A percentile compares a stretch with the other conserved stretches of the same genome.
Conservation (phyloP, 306 rosid species). For the Nissolia schottii region DNA sequence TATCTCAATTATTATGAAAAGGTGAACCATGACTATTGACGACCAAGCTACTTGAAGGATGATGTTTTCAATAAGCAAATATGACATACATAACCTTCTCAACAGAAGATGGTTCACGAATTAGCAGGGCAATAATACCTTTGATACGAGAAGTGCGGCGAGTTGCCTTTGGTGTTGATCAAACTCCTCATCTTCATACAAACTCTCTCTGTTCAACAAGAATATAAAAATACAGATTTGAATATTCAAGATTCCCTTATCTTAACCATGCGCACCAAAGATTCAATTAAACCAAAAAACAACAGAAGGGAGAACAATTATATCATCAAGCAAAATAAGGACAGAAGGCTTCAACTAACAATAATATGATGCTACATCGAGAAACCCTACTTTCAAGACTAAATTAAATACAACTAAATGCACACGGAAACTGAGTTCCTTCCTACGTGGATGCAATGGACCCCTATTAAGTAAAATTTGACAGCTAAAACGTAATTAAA, state of each 20-base stretch:
- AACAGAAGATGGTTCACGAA: neutral
- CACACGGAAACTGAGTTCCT: neutral
- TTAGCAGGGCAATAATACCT: constrained; percentile 46
- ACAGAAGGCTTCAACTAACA: neutral
- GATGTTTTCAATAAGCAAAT: neutral
- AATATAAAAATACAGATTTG: neutral
- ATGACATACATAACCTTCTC: neutral
- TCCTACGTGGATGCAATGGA: neutral
- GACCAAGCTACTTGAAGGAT: neutral
- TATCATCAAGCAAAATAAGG: neutral
- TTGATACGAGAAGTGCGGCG: constrained; percentile 88
- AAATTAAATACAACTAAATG: neutral
- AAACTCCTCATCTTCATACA: constrained; percentile 92
- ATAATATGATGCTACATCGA: neutral
- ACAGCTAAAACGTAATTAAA: neutral
- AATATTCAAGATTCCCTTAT: neutral
- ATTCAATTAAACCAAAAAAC: neutral
- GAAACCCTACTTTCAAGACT: neutral
- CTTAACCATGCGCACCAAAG: neutral
- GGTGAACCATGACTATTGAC: neutral
- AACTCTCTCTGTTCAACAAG: constrained; percentile 64
- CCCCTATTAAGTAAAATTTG: neutral
- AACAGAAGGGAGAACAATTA: neutral
- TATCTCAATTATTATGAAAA: neutral
- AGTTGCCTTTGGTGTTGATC: constrained; percentile 88